Base-by-base conservation (phyloP, 352 stramenopile species). In the Labyrinthula sp. region DNA sequence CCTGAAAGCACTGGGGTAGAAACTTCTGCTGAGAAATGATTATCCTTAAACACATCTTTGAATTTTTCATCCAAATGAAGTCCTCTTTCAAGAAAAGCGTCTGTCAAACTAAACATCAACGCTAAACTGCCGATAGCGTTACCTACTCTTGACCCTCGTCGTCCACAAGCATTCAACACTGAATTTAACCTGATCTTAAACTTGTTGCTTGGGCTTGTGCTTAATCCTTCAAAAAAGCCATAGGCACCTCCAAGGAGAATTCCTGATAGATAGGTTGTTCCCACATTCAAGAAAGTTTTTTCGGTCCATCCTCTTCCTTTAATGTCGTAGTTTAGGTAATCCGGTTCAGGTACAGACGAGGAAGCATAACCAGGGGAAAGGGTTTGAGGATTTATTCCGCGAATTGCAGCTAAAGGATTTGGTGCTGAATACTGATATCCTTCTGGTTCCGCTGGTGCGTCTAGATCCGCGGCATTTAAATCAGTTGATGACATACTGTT, bases 241-340 rank as follows among this genome's bases (percentile, higher is more conserved):
- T 37, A 57, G n/a, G 45, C 29, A 23, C 40, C 48, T 18, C 48
- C 48, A 3, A 21, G 3, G 27, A 17, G 17, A 25, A 57, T 57
- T 22, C 39, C 39, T 0, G 6, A 27, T 8, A 57, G 41, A 30
- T 47, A 57, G 9, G 48, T 25, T 17, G 31, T 30, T 2, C 48
- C 48, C 27, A 17, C 37, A 28, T 57, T 57, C 35, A 45, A 57
- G 48, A 52, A 57, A 30, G 47, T 36, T 17, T 26, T 18, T 20
- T 57, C 48, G 3, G 46, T 8, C 28, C 48, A 40, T 2, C 30
- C 30, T 27, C 48, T 33, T 2, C 30, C 30, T 27, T 30, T 24
- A n/a, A 39, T 37, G 18, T 57, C 48, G 17, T 57, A 57, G 5
- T 57, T 18, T 18, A 57, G 28, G 38, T 57, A 57, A 9, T 57